phyloP scores from a whole-genome alignment of 345 rosid species.

The Populus euphratica region DNA sequence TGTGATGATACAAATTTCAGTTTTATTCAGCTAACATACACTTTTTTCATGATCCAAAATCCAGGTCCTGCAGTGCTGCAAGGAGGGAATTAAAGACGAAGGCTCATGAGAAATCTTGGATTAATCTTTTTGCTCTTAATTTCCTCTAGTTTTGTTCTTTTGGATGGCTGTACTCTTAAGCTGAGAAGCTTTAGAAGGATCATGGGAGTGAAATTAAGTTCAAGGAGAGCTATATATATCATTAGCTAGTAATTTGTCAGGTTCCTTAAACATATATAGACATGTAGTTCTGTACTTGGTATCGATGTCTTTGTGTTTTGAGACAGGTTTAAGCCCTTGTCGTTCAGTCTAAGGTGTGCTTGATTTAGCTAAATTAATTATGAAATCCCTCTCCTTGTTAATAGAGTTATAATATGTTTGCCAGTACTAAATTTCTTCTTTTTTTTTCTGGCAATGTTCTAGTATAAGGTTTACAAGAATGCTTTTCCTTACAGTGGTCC shows the following conservation, averaged over 20 bases:
- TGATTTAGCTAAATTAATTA: background rate
- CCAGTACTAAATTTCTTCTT: background rate
- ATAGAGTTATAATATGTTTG: background rate
- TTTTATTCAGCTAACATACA: background rate
- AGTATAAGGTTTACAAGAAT: background rate
- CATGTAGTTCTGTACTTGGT: constrained; percentile 18
- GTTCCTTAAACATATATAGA: constrained; percentile 20
- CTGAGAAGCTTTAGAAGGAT: constrained; percentile 16
- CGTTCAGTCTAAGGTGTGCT: background rate
- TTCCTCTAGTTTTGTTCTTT: background rate
- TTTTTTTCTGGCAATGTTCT: background rate
- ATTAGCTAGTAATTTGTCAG: constrained; percentile 19
- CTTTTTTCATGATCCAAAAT: background rate
- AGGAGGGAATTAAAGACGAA: background rate
- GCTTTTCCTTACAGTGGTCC: constrained; percentile 28
- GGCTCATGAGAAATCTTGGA: background rate
- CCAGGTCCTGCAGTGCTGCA: background rate
- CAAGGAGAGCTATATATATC: constrained; percentile 14
- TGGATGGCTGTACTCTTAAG: constrained; percentile 2
- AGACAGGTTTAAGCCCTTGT: background rate
- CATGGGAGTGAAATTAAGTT: background rate
- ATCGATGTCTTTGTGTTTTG: constrained; percentile 1
- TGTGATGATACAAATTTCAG: background rate
- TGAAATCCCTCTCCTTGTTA: background rate
- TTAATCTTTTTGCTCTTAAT: background rate